Percentiles rank a stretch among this genome's conserved stretches.
Conservation (phyloP, 495 filamentous ascomycete species). For the Amniculicola lignicola region DNA sequence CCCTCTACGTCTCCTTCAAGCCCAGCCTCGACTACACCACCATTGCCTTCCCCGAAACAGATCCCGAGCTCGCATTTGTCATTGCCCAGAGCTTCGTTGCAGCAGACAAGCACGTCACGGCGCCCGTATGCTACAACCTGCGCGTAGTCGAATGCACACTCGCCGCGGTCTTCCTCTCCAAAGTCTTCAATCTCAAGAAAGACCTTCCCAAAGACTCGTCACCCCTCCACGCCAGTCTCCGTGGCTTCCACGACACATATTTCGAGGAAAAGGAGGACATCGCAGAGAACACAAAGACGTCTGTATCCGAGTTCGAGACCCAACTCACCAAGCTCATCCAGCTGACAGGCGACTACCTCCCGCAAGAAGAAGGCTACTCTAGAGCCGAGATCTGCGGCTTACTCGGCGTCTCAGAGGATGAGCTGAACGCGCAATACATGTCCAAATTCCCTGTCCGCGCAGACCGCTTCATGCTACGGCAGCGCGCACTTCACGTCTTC, state of each 20-base stretch:
- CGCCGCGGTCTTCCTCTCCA: constrained; percentile 72
- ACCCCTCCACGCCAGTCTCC: constrained; percentile 78
- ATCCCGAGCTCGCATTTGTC: constrained; percentile 82
- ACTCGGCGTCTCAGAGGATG: constrained; percentile 63
- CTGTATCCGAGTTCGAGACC: constrained; percentile 49
- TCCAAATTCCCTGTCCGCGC: constrained; percentile 83
- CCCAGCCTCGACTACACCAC: constrained; percentile 72
- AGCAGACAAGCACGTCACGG: constrained; percentile 91
- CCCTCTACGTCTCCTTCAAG: constrained; percentile 86
- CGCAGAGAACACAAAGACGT: constrained; percentile 41
- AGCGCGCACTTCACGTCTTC: constrained; percentile 87
- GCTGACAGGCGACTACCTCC: constrained; percentile 60
- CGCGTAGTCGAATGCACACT: constrained; percentile 93
- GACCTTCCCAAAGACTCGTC: constrained; percentile 72
- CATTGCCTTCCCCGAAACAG: constrained; percentile 77
- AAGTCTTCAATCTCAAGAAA: constrained; percentile 53
- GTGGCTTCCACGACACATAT: constrained; percentile 79
- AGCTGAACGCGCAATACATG: constrained; percentile 71
- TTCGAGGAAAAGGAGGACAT: constrained; percentile 60
- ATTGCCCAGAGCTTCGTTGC: constrained; percentile 92
- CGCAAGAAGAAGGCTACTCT: constrained; percentile 78
- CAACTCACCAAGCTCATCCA: constrained; percentile 69
- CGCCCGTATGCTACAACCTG: constrained; percentile 91
- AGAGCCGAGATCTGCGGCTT: constrained; percentile 77
- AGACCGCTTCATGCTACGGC: constrained; percentile 79